Base-by-base conservation (phyloP, 352 stramenopile genomes). In the Pythium rhizo-oryzae region DNA sequence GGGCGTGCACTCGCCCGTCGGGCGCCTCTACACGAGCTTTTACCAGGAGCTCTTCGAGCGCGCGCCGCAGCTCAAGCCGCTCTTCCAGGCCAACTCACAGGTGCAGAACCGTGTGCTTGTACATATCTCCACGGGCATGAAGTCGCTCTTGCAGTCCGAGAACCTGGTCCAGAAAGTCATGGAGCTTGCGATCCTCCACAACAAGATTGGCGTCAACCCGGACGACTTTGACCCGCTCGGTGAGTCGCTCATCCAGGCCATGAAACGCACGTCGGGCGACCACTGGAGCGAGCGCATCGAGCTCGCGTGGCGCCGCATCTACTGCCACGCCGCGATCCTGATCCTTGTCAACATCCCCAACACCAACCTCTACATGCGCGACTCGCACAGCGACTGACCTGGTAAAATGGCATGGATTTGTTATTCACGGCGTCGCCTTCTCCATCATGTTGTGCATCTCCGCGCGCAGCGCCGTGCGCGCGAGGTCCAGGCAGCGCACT, bases 331-430 rank as follows among this genome's bases (percentile, higher is more conserved):
- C n/a, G 44, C 79, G 8, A 84, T 89, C 44, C 67, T 89, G 41
- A 90, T 90, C 35, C 70, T 90, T n/a, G 73, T 87, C 33, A 91
- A 85, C 53, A 87, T 86, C 23, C 78, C 81, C 7, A 83, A 86
- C 59, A 67, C 71, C 19, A 69, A 75, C 5, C 55, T 86, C 39
- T 73, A 89, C 50, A 73, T 87, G 33, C 76, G 63, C 51, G 72
- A 84, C 51, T 82, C 62, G 23, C 61, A 81, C 28, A 6, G 28
- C 28, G 28, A 33, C 28, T 33, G 28, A 33, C 28, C 28, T 33
- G 28, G 28, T 33, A 33, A 33, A 33, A 33, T 7, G 28, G 6
- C 28, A 33, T 33, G 28, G 28, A 33, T 33, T 33, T 33, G 28
- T 2, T 33, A 80, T 21, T 59, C 39, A 67, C n/a, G 60, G 64